Evolutionary conservation across 2,329 filamentous ascomycete genomes (phyloP), one percentile per base, ranked within the genome.

Genomic region (Colletotrichum sp.): DNA sequence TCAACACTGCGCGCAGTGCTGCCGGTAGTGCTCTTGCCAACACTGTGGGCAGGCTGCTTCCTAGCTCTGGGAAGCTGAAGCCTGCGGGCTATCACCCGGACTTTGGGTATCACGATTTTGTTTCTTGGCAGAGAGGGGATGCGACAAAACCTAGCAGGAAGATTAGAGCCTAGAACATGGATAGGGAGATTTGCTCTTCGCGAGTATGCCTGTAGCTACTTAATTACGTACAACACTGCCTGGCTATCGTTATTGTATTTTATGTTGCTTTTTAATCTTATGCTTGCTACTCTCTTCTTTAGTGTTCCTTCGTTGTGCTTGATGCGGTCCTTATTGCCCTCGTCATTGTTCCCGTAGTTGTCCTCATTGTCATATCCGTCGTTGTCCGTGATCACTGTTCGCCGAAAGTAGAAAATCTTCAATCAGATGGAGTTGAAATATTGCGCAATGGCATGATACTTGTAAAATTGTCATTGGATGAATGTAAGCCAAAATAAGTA

Each of bases 41-140:
- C 12, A 64, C 63, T 3, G 21, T 75, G 6, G 74, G 61, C 6
- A 21, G 15, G 16, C 15, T 76, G 13, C 15, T 66, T 11, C 36
- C 68, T 6, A 34, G 54, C 15, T 13, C 59, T 4, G 65, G 7
- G 6, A 68, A 62, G 61, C 27, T 24, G 1, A 61, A 36, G 21
- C 64, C 69, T 5, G 2, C 31, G 54, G 63, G n/a, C 3, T 51
- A 67, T 24, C 55, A 59, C 9, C 7, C 13, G 8, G 24, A 70
- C n/a, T 69, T 66, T 29, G 75, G 75, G 15, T 76, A 75, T 24
- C 70, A 76, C 18, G 75, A 76, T 27, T 61, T 76, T 4, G 21
- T 75, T 12, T 73, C 72, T 11, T 76, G 75, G 75, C 70, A 75
- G 58, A 47, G 27, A 15, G 75, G 69, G 8, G 75, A 75, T 34